Evolutionary conservation across 495 filamentous ascomycete species (phyloP), one percentile per base, ranked within the genome.

Genomic region (Trichoderma erinaceum): DNA sequence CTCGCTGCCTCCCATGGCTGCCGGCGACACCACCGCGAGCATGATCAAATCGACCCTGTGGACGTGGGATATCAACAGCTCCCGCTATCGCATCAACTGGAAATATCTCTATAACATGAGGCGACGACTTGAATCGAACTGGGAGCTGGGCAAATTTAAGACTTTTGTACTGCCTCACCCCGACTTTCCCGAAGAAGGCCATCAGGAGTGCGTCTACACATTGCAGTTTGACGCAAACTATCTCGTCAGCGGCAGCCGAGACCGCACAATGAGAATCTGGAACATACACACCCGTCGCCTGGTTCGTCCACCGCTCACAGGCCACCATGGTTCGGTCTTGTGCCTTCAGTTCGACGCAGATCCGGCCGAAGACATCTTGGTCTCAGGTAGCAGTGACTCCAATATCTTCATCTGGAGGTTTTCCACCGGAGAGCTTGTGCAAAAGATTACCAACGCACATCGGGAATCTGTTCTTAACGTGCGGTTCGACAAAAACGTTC

Each of bases 311-410:
- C 92, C 95, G 11, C 77, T 99, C 21, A 70, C 76, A 18, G 93
- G 90, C 11, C 95, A 99, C 75, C 75, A 73, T 7, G 93, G 92
- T 25, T 97, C 93, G 35, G 95, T 99, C 4, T 82, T 98, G 15
- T 98, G 96, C 75, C 83, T 99, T 25, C 95, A 99, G 74, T 99
- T 97, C 73, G 96, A 99, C 74, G 90, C 93, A n/a, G 86, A 88
- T 52, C 89, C 91, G 1, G 87, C 90, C 21, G 90, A 98, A 73
- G 94, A 98, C 73, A 80, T 99, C 44, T 89, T 99, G 67, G 88
- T 98, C 23, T 96, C 92, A 6, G 96, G 94, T 12, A 96, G 94
- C 70, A 97, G 93, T 66, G 95, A 99, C 75, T 89, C 87, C 21
- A 86, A 88, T 69, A 87, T 99, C 67, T 93, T 97, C 65, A 76